phyloP scores from a whole-genome alignment of 805 yeast genomes.

The Candida piceae region DNA sequence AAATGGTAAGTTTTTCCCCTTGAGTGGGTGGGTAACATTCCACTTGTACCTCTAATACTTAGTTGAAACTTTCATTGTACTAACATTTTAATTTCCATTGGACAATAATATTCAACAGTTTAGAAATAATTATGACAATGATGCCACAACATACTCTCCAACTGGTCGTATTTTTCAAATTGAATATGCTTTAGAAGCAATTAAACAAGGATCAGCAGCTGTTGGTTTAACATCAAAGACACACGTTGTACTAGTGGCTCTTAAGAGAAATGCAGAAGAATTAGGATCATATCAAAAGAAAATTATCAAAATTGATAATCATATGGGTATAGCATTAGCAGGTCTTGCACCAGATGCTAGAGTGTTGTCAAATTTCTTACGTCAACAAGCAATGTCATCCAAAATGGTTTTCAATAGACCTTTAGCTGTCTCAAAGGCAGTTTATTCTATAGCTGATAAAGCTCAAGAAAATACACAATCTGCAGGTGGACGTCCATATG shows the following conservation, averaged over 20 bases:
- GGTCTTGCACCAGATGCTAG: slow-evolving; percentile 99
- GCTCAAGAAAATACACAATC: slow-evolving; percentile 96
- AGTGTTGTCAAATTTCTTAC: slow-evolving; percentile 79
- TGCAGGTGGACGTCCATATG: slow-evolving; percentile 96
- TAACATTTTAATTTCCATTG: no score
- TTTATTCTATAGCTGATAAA: slow-evolving; percentile 83
- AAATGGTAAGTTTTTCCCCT: slow-evolving; percentile 1
- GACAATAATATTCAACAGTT: slow-evolving; percentile 49
- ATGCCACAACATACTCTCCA: slow-evolving; percentile 95
- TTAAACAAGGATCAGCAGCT: slow-evolving; percentile 96
- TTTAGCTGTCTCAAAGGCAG: slow-evolving; percentile 77
- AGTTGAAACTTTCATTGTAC: no score
- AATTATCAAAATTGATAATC: slow-evolving; percentile 85
- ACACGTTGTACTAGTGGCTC: slow-evolving; percentile 87
- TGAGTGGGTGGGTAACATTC: no score
- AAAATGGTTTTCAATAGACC: slow-evolving; percentile 84
- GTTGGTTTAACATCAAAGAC: slow-evolving; percentile 86
- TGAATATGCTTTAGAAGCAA: slow-evolving; percentile 90
- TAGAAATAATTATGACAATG: slow-evolving; percentile 98
- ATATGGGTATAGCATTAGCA: slow-evolving; percentile 91
- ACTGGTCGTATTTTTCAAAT: slow-evolving; percentile 89
- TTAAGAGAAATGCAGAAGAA: slow-evolving; percentile 96
- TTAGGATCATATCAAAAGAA: slow-evolving; percentile 95
- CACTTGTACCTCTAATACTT: no score
- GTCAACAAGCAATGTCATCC: slow-evolving; percentile 88